Evolutionary conservation across 1,139 yeast species (phyloP).

Genomic region (Geotrichum reessii): DNA sequence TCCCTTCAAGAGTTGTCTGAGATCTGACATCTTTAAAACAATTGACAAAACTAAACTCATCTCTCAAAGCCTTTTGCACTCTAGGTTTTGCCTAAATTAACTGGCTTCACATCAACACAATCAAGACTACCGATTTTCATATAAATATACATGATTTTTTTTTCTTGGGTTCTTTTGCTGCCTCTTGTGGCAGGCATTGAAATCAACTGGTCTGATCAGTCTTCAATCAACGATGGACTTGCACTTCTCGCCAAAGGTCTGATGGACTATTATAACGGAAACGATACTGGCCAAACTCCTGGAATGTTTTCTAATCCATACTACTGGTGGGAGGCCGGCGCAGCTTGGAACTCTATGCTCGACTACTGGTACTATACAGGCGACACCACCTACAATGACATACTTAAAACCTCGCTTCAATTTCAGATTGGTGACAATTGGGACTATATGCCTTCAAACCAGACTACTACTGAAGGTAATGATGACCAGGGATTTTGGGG

Average conservation of each 20-base stretch:
- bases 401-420: slow-evolving; percentile 53
- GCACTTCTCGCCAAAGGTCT: slow-evolving; percentile 56
- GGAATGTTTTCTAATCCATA: slow-evolving; percentile 77
- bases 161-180: not conserved
- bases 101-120: no score
- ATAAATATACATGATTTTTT: not conserved
- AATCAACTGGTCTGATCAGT: not conserved
- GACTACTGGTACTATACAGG: slow-evolving; percentile 61
- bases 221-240: slow-evolving; percentile 41
- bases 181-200: not conserved
- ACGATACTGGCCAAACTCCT: slow-evolving; percentile 47
- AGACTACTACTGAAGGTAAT: slow-evolving; percentile 75
- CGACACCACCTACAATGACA: slow-evolving; percentile 52
- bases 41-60: no score
- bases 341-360: slow-evolving; percentile 74
- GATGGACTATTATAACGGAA: slow-evolving; percentile 66
- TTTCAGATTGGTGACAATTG: slow-evolving; percentile 64
- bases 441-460: slow-evolving; percentile 71
- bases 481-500: slow-evolving; percentile 96
- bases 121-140: not conserved
- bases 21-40: no score
- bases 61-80: no score
- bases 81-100: no score
- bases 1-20: no score
- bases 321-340: slow-evolving; percentile 96